Conservation (phyloP, 805 yeast genomes). For the Spathaspora arborariae region DNA sequence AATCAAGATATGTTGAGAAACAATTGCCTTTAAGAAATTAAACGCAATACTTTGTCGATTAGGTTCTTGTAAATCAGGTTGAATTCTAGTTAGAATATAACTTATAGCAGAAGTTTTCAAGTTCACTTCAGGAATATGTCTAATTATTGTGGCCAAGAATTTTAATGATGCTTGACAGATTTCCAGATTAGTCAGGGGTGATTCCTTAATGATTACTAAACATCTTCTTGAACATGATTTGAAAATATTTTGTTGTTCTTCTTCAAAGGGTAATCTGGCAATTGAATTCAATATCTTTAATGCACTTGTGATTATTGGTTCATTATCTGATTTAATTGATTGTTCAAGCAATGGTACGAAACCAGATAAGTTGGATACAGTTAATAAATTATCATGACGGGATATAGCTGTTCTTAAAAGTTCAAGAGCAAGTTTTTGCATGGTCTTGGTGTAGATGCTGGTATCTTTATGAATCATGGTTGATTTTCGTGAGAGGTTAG, state of each 20-base stretch:
- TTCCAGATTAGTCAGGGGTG: conserved; percentile 75
- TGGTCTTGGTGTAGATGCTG: conserved; percentile 51
- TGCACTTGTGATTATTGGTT: conserved; percentile 68
- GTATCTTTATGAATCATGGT: conserved; percentile 46
- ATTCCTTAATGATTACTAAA: conserved; percentile 62
- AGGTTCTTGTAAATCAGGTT: conserved; percentile 89
- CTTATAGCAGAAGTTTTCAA: conserved; percentile 70
- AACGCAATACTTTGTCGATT: conserved; percentile 85
- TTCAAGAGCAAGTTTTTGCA: conserved; percentile 77
- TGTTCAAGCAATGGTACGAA: conserved; percentile 70
- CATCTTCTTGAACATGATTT: conserved; percentile 58
- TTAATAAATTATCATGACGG: conserved; percentile 56
- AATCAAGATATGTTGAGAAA: conserved; percentile 66
- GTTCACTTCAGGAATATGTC: conserved; percentile 62
- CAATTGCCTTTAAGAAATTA: conserved; percentile 74
- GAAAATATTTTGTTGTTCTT: conserved; percentile 49
- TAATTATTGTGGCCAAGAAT: conserved; percentile 66
- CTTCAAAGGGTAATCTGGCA: conserved; percentile 59
- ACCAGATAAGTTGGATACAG: conserved; percentile 58
- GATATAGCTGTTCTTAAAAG: conserved; percentile 67
- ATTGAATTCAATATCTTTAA: conserved; percentile 59
- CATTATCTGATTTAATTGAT: conserved; percentile 63
- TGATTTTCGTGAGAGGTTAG: conserved; percentile 63
- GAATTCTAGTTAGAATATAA: conserved; percentile 65
- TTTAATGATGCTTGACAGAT: conserved; percentile 76